Evolutionary conservation across 2,329 filamentous ascomycete genomes (phyloP), one percentile per base, ranked within the genome.

Genomic region (Graphilbum fragrans): DNA sequence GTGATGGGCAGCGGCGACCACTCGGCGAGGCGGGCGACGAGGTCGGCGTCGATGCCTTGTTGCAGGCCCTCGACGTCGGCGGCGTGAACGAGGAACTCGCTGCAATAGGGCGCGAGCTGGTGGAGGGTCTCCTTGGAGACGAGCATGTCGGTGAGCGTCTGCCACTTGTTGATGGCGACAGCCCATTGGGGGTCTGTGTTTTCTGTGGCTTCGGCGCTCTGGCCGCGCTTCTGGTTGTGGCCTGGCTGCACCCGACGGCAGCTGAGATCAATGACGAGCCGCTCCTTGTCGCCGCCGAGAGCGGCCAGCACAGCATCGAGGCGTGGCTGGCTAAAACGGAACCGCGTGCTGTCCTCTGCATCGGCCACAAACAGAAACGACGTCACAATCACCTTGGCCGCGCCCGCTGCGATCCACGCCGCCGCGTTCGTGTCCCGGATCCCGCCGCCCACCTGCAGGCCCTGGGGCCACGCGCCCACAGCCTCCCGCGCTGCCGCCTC

Each of bases 81-180:
- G 16, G 92, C 92, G 58, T 98, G 92, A 55, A 98, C 92, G 41
- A 98, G 74, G 56, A 98, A 96, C 60, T 98, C 92, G 47, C 84
- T 86, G 66, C 92, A 96, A 62, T 92, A 92, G 6, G 87, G 87
- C 55, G 94, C 86, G 20, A 96, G 73, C 33, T 75, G 65, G 43
- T 71, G 69, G 54, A 96, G 93, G 5, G 83, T 84, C 49, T 84
- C 90, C 93, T 54, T 18, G 5, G 40, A 29, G 16, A 98, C 78
- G 58, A 95, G 86, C 79, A 94, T 94, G 54, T 95, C 86, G 2
- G 92, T 96, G 42, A 96, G 81, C 2, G 86, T 94, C 69, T 96
- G 92, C 92, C 92, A 98, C 60, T 94, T 94, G 62, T 98, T 86
- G 82, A 94, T 98, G 42, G 92, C 90, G n/a, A 98, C 92, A 54